Base-by-base conservation (phyloP, 148 eudicot genomes). In the Vaccinium myrtillus region DNA sequence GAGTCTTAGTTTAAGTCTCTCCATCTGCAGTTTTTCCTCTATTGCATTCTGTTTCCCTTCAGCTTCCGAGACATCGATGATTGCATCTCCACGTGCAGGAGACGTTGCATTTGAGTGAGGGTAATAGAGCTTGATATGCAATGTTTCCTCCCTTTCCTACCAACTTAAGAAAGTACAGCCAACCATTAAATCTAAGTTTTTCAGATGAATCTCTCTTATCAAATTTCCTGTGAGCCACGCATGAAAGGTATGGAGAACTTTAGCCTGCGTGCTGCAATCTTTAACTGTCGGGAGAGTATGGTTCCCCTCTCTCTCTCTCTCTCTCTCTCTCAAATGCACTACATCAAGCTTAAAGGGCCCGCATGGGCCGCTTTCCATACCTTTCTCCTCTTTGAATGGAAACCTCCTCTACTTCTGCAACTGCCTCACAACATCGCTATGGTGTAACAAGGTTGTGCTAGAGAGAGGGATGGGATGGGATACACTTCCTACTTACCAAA, bases 21-120 rank as follows among this genome's bases (percentile, higher is more conserved):
- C 69, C 69, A 61, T 61, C 25, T 61, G 69, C 69, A n/a, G 69
- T 61, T 61, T 61, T 61, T n/a, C 69, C 69, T n/a, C 69, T 61
- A 21, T 61, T 21, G 69, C 69, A 61, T 21, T 61, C 69, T 61
- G 21, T 15, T 56, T 16, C 21, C 7, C 18, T 16, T 56, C 61
- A 16, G 61, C 25, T 61, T 61, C 21, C 27, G 11, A n/a, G 8
- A 21, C 12, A 8, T 61, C 69, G 2, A 59, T 59, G 69, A 61
- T 61, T 61, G 69, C n/a, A 61, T 61, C 69, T 61, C 69, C 69
- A 2, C 13, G 27, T 61, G 27, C 69, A 21, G 69, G 27, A 59
- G 59, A 55, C 19, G 25, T 61, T 43, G 46, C 46, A 21, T 21
- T 61, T 61, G 27, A n/a, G 69, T 61, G 10, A 61, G 69, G 27